Evolutionary conservation across 495 filamentous ascomycete species (phyloP), one percentile per base, ranked within the genome.

Genomic region (Penicillium goetzii): DNA sequence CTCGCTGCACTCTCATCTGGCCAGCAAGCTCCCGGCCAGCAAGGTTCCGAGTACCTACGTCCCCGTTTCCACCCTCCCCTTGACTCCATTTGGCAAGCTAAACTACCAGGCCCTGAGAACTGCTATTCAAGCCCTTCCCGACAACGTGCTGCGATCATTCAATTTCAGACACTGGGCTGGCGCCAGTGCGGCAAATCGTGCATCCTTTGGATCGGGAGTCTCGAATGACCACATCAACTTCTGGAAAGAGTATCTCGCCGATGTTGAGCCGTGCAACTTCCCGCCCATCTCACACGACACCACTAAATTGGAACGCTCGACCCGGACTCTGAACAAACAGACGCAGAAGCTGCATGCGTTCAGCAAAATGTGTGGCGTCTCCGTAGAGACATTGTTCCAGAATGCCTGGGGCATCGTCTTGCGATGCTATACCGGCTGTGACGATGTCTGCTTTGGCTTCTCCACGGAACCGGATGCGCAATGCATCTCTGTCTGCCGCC

Each of bases 31-130:
- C 19, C 73, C 80, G 15, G 54, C 56, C 26, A 84, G 82, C 67
- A 88, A 88, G 82, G 76, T 89, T 11, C 88, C 88, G 14, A 78
- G 81, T 25, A 76, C 81, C 3, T 89, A 85, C 28, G 81, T 90
- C 41, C 85, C 85, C 2, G 72, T 88, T 4, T 70, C 74, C 14
- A 67, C 76, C 21, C 76, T 88, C 62, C 88, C 87, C 0, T 68
- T 85, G 3, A 74, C 81, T 8, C 66, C 78, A 0, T 81, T 80
- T 17, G 83, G 84, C 8, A 89, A 88, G 68, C 79, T 82, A 12
- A 73, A 73, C 69, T 74, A 49, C 25, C 70, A 65, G 69, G 55
- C 30, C 14, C 50, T 79, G 28, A 59, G 54, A 3, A 19, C 50
- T 21, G 63, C 71, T 59, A 58, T 65, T 49, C 28, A 66, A 52